Conservation (phyloP, 768 basidiomycete species). For the Macrolepiota fuliginosa region DNA sequence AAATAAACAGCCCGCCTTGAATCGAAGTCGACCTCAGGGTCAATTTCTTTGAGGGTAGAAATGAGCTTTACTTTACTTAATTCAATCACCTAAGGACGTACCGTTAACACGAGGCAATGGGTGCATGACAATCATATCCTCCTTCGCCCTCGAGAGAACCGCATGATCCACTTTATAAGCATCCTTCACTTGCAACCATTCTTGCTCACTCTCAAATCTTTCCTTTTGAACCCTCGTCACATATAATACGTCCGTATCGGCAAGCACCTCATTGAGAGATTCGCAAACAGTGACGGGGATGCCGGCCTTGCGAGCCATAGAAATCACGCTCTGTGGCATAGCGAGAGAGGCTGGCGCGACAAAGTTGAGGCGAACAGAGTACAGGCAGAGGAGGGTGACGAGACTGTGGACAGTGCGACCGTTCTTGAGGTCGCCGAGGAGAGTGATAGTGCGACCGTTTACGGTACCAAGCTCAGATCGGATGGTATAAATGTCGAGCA, state of each 20-base stretch:
- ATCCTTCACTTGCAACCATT: conserved; percentile 91
- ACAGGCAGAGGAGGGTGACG: conserved; percentile 87
- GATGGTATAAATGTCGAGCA: conserved; percentile 90
- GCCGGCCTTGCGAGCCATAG: conserved; percentile 81
- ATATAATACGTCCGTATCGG: conserved; percentile 93
- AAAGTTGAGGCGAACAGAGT: conserved; percentile 93
- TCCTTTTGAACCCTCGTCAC: conserved; percentile 97
- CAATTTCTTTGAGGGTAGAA: conserved; percentile 74
- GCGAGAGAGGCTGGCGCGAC: conserved; percentile 83
- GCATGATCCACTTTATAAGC: conserved; percentile 93
- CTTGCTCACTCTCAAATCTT: conserved; percentile 75
- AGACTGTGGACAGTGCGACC: conserved; percentile 97
- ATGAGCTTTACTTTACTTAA: not conserved
- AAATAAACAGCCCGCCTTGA: conserved; percentile 93
- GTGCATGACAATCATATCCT: conserved; percentile 99
- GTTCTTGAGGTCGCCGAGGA: conserved; percentile 96
- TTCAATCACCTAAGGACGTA: conserved; percentile 27
- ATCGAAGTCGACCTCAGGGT: conserved; percentile 97
- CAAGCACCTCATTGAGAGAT: conserved; percentile 87
- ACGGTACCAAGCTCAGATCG: conserved; percentile 97
- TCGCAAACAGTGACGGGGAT: conserved; percentile 77
- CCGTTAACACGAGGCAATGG: conserved; percentile 94
- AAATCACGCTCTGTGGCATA: conserved; percentile 87
- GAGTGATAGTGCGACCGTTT: conserved; percentile 90
- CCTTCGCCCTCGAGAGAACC: conserved; percentile 88